Percentiles rank a stretch among this genome's conserved stretches.
Conservation (phyloP, 257 asterid species). For the Nicotiana paniculata region DNA sequence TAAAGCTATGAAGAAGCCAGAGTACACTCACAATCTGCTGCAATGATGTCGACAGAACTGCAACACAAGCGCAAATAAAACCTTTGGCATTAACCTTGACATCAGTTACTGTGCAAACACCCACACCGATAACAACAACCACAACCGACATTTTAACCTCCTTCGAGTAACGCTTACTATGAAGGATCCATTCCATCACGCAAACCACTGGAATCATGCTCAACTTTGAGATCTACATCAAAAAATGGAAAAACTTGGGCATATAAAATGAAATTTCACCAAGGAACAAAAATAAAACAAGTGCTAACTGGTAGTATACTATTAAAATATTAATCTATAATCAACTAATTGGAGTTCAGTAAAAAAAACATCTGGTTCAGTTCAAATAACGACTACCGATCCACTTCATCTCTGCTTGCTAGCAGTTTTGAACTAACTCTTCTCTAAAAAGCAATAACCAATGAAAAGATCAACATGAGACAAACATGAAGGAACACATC, state of each 20-base stretch:
- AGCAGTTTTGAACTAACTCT: not conserved
- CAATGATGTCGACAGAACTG: constrained; percentile 78
- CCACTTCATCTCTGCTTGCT: not conserved
- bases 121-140: constrained; percentile 92
- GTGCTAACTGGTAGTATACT: not conserved
- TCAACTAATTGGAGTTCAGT: not conserved
- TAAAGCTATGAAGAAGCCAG: not conserved
- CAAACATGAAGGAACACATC: not conserved
- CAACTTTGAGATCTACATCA: constrained; percentile 81
- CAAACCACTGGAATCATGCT: constrained; percentile 99
- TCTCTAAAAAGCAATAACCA: not conserved
- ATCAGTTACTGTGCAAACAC: constrained; percentile 97
- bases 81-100: constrained; percentile 88
- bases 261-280: not conserved
- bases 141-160: constrained; percentile 83
- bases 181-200: constrained; percentile 91
- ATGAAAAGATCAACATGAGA: not conserved
- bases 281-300: not conserved
- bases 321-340: too few relatives aligned
- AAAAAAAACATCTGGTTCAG: not conserved
- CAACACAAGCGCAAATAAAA: constrained; percentile 83
- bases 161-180: constrained; percentile 63
- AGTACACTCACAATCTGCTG: constrained; percentile 83
- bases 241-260: constrained; percentile 16
- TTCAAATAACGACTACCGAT: not conserved